These are phyloP conservation scores for Pseudogymnoascus sp. DNA, from an alignment of 2,329 filamentous ascomycete genomes.

Conservation along the genomic window DNA sequence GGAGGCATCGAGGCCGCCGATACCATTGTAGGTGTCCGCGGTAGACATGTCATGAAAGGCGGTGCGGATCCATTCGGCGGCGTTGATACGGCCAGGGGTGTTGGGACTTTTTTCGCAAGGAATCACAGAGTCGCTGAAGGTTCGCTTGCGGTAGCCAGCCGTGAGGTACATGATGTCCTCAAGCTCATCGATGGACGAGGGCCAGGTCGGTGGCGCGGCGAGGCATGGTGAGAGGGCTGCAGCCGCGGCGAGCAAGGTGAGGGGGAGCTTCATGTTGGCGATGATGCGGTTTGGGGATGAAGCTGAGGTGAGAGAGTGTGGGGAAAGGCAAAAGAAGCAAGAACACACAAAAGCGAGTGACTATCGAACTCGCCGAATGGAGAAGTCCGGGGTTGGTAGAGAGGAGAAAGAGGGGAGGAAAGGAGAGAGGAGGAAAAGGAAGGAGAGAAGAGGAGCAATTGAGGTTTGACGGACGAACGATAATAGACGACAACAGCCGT, in stretches of 20 bases:
- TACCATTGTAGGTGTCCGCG: conserved; percentile 37
- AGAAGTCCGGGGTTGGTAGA: neutral
- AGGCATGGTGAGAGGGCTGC: conserved; percentile 9
- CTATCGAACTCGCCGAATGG: neutral
- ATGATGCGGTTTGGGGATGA: neutral
- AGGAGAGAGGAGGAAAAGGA: neutral
- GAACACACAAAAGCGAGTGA: neutral
- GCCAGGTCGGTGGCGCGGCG: conserved; percentile 49
- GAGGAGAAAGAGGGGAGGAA: neutral
- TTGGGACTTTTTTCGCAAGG: conserved; percentile 47
- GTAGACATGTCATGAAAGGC: conserved; percentile 56
- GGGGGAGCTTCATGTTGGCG: conserved; percentile 19
- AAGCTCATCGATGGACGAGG: conserved; percentile 48
- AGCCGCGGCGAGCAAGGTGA: conserved; percentile 13
- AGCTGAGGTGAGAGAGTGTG: neutral
- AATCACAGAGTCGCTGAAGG: conserved; percentile 47
- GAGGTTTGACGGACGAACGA: neutral
- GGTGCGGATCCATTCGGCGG: conserved; percentile 53
- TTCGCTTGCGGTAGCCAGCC: conserved; percentile 43
- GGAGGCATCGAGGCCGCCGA: conserved; percentile 50
- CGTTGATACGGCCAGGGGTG: conserved; percentile 46
- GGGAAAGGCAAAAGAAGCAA: neutral
- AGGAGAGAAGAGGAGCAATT: neutral
- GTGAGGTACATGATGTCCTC: conserved; percentile 57
- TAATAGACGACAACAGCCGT: neutral